Conservation (phyloP, 768 basidiomycete species). For the Kwoniella europaea region DNA sequence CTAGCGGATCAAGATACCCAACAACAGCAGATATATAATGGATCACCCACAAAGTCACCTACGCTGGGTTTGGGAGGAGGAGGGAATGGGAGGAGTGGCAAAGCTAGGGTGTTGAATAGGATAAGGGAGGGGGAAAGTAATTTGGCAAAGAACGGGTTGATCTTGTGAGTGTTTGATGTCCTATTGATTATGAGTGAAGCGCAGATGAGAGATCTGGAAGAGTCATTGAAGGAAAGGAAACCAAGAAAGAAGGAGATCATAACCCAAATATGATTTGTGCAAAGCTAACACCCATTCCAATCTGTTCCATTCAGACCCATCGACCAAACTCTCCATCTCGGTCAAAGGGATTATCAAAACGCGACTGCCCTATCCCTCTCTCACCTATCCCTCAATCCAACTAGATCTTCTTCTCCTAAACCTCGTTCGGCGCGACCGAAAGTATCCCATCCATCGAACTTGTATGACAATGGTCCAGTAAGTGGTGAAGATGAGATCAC, state of each 20-base stretch:
- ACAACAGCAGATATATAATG: not conserved
- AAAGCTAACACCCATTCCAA: not conserved
- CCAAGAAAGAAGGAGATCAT: too few relatives aligned
- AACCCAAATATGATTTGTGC: too few relatives aligned
- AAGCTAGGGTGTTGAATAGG: constrained; percentile 33
- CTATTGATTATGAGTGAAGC: not conserved
- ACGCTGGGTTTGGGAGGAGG: not conserved
- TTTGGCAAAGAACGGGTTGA: constrained; percentile 35
- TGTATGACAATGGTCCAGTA: not conserved
- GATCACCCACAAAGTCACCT: not conserved
- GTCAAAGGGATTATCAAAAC: constrained; percentile 41
- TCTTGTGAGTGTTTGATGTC: constrained; percentile 34
- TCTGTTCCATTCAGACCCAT: constrained; percentile 31
- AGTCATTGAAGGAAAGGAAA: too few relatives aligned
- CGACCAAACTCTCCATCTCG: constrained; percentile 35
- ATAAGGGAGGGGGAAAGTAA: constrained; percentile 29
- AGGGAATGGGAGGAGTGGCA: constrained; percentile 30
- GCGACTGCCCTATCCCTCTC: constrained; percentile 33
- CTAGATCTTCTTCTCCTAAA: constrained; percentile 16
- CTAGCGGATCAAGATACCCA: not conserved
- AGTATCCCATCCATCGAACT: not conserved
- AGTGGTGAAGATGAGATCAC: constrained; percentile 39
- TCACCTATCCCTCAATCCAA: constrained; percentile 29
- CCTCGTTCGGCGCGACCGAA: not conserved
- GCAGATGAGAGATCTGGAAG: too few relatives aligned